These are phyloP conservation scores for Salix arbutifolia DNA, from an alignment of 345 rosid genomes.

Conservation along the genomic window DNA sequence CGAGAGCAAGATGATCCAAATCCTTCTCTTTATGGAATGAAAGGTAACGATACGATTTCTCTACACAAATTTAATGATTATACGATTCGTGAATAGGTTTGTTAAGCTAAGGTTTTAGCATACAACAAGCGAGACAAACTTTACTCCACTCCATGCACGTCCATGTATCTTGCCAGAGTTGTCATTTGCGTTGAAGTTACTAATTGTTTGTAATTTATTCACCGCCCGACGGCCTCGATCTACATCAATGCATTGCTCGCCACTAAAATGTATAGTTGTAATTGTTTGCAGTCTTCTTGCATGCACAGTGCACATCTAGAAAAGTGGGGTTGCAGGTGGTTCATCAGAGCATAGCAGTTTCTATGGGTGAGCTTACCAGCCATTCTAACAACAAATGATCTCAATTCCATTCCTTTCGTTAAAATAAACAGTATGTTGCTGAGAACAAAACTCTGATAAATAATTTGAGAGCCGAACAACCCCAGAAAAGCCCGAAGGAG, in stretches of 20 bases:
- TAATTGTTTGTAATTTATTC: not conserved
- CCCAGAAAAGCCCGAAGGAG: slow-evolving; percentile 4
- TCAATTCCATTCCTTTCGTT: not conserved
- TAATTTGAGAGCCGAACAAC: not conserved
- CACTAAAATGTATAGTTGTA: no score
- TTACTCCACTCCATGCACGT: no score
- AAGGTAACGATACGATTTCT: not conserved
- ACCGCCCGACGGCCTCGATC: not conserved
- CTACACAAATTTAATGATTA: not conserved
- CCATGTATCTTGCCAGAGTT: not conserved
- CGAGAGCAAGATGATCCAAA: not conserved
- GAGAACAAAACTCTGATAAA: slow-evolving; percentile 5
- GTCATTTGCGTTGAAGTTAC: not conserved
- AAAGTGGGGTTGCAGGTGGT: no score
- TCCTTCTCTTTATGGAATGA: not conserved
- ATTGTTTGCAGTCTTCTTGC: no score
- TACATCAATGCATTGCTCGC: not conserved
- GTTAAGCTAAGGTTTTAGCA: not conserved
- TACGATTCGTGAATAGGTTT: not conserved
- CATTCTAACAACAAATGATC: not conserved
- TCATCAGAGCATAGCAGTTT: no score
- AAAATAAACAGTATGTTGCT: slow-evolving; percentile 4
- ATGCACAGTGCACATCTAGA: no score
- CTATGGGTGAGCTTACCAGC: no score
- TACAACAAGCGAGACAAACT: not conserved